Conservation (phyloP, 179 eudicot species). For the Spergularia azorica region DNA sequence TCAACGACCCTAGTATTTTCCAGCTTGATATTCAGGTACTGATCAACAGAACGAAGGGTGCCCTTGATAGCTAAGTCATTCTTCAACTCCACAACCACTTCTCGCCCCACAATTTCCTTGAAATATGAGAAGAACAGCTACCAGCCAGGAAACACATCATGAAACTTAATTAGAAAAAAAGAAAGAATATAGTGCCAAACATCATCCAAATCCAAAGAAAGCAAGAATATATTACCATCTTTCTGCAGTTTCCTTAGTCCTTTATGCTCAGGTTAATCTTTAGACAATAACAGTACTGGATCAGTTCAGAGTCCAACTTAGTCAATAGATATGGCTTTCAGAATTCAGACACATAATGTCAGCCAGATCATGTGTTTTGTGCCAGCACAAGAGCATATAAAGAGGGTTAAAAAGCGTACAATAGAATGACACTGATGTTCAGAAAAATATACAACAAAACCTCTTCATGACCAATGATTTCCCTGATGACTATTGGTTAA, state of each 20-base stretch:
- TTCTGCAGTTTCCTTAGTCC: conserved; percentile 6
- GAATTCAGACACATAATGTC: background rate
- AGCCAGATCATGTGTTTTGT: background rate
- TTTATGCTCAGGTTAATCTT: conserved; percentile 3
- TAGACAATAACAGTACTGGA: background rate
- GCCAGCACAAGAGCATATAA: background rate
- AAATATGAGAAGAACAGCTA: conserved; percentile 96
- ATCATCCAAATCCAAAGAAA: background rate
- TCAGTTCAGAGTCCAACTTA: background rate
- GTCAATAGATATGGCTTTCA: background rate
- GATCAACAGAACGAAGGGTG: conserved; percentile 92
- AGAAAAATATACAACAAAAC: too few relatives aligned
- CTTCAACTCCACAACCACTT: conserved; percentile 93
- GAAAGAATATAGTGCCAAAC: background rate
- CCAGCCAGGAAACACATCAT: conserved; percentile 19
- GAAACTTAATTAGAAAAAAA: background rate
- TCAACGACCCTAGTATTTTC: conserved; percentile 96
- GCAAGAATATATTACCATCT: conserved; percentile 25
- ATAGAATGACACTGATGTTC: background rate
- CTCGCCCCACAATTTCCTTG: conserved; percentile 90
- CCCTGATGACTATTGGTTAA: too few relatives aligned
- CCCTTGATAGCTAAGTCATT: conserved; percentile 90
- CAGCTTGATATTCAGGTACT: conserved; percentile 91
- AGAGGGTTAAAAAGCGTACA: background rate
- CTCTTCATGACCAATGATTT: too few relatives aligned